A percentile compares a stretch with the other conserved stretches of the same genome.
These are phyloP conservation scores for Penicillium silybi DNA, from an alignment of 495 filamentous ascomycete species.

Conservation along the genomic window DNA sequence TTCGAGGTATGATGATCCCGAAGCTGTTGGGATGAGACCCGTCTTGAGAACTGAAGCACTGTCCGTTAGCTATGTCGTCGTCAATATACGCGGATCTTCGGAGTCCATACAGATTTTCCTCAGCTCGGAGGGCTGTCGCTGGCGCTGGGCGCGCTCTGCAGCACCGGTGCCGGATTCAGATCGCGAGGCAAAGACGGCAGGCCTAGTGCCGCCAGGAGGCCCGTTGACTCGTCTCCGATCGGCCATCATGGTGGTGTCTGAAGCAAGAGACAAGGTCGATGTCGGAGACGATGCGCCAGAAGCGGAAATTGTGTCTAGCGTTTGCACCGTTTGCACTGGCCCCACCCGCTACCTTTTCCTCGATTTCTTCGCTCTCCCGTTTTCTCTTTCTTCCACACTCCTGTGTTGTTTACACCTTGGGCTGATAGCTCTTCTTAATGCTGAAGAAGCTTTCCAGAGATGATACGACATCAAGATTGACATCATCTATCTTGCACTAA, in stretches of 20 bases:
- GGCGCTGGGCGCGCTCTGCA: constrained; percentile 43
- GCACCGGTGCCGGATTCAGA: constrained; percentile 35
- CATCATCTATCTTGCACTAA: constrained; percentile 14
- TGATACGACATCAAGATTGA: not conserved
- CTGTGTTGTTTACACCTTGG: constrained; percentile 8
- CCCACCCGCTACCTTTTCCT: constrained; percentile 21
- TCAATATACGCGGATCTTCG: not conserved
- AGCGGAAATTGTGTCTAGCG: constrained; percentile 35
- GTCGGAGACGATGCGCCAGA: constrained; percentile 19
- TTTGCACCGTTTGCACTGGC: constrained; percentile 43
- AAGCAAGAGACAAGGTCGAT: constrained; percentile 11
- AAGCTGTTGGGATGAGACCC: constrained; percentile 85
- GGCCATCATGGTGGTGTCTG: constrained; percentile 49
- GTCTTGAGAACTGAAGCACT: constrained; percentile 72
- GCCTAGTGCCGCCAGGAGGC: constrained; percentile 69
- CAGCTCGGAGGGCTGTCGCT: constrained; percentile 59
- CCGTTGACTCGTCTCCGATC: constrained; percentile 92
- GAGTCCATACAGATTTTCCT: constrained; percentile 75
- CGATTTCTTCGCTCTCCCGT: constrained; percentile 24
- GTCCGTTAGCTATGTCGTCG: constrained; percentile 10
- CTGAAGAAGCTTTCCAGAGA: constrained; percentile 5
- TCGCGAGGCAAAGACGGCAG: constrained; percentile 62
- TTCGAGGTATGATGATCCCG: constrained; percentile 92
- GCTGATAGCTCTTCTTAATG: constrained; percentile 20
- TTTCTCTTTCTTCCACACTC: constrained; percentile 28